Evolutionary conservation across 148 eudicot genomes (phyloP).

Genomic region (Rhododendron williamsianum): DNA sequence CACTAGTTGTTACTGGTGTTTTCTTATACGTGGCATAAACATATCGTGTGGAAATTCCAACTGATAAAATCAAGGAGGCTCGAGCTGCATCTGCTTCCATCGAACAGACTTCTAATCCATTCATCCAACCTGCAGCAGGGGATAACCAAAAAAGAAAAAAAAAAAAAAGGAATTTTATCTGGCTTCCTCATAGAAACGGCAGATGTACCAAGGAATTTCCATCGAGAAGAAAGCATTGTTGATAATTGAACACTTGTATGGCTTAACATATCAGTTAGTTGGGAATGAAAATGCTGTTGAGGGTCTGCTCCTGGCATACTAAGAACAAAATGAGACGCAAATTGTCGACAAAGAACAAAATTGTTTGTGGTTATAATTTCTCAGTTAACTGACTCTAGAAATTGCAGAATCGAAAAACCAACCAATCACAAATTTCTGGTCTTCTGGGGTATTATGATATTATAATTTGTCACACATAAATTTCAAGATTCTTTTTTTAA

Average conservation of each 20-base stretch:
- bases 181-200: not conserved
- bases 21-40: slow-evolving; percentile 76
- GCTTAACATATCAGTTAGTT: not conserved
- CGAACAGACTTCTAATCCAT: slow-evolving; percentile 88
- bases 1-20: slow-evolving; percentile 52
- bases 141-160: not conserved
- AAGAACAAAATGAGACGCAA: not conserved
- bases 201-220: not conserved
- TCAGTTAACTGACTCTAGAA: not conserved
- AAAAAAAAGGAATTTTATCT: not conserved
- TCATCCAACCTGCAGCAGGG: slow-evolving; percentile 84
- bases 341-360: not conserved
- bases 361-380: not conserved
- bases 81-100: slow-evolving; percentile 66
- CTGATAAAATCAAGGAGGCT: slow-evolving; percentile 61
- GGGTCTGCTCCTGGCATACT: not conserved
- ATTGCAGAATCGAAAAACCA: not conserved
- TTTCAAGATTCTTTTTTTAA: not conserved
- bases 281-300: not conserved
- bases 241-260: not conserved
- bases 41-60: slow-evolving; percentile 76
- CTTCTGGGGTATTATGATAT: not conserved
- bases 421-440: not conserved
- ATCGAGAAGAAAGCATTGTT: not conserved
- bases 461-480: not conserved